phyloP scores from a whole-genome alignment of 352 stramenopile species.

The Globisporangium acanthophoron region DNA sequence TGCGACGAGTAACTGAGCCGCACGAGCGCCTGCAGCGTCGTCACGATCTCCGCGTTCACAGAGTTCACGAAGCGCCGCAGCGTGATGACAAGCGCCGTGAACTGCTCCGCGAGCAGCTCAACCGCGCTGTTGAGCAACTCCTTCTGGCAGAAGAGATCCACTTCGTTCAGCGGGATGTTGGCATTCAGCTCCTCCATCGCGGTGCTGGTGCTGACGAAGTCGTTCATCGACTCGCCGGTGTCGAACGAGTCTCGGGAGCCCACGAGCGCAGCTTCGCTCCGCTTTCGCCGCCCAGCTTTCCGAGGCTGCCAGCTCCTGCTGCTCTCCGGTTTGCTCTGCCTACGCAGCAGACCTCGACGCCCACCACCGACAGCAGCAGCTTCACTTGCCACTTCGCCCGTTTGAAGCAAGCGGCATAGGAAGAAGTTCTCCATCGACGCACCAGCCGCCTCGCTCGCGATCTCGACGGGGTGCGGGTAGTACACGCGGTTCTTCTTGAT shows the following conservation, averaged over 20 bases:
- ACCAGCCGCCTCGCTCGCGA: slow-evolving; percentile 18
- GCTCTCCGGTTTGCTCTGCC: slow-evolving; percentile 3
- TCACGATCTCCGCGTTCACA: slow-evolving; percentile 31
- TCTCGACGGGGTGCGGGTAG: slow-evolving; percentile 42
- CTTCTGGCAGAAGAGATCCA: slow-evolving; percentile 25
- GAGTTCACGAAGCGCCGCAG: slow-evolving; percentile 29
- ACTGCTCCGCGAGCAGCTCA: slow-evolving; percentile 41
- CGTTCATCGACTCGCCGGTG: slow-evolving; percentile 44
- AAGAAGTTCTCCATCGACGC: slow-evolving; percentile 50
- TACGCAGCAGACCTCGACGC: slow-evolving; percentile 2
- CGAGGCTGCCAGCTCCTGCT: slow-evolving; percentile 33
- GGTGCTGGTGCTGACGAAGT: slow-evolving; percentile 27
- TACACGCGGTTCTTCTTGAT: slow-evolving; percentile 56
- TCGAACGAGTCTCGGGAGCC: slow-evolving; percentile 37
- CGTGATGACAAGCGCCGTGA: slow-evolving; percentile 28
- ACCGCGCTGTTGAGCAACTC: slow-evolving; percentile 39
- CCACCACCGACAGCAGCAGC: slow-evolving; percentile 4
- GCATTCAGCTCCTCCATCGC: slow-evolving; percentile 59
- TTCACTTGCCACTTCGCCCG: slow-evolving; percentile 13
- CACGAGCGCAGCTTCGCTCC: slow-evolving; percentile 1
- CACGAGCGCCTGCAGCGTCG: slow-evolving; percentile 45
- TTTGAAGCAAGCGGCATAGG: slow-evolving; percentile 42
- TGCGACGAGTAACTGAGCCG: slow-evolving; percentile 39
- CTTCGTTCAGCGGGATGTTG: slow-evolving; percentile 38
- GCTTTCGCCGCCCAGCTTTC: slow-evolving; percentile 12